Percentiles rank a stretch among this genome's conserved stretches.
These are phyloP conservation scores for Trebouxiophyceae sp. DNA, from an alignment of 163 green algal species.

Conservation along the genomic window DNA sequence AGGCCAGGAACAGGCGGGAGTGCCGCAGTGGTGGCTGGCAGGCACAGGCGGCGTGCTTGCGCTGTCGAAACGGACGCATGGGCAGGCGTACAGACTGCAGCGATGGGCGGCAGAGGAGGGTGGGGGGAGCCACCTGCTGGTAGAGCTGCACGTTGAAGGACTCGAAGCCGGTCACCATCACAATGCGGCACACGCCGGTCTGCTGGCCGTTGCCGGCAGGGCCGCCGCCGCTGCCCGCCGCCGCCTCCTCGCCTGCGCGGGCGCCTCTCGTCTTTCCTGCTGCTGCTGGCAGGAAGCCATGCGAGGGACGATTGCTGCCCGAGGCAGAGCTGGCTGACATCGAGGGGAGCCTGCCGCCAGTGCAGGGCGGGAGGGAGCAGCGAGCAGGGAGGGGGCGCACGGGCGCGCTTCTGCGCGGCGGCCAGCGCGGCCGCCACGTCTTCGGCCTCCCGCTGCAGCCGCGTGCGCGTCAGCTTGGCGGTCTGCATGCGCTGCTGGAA, in stretches of 20 bases:
- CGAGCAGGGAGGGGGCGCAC: background rate
- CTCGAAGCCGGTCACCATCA: conserved; percentile 94
- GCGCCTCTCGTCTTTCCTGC: too few species aligned
- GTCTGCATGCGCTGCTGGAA: conserved; percentile 48
- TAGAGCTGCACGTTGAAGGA: conserved; percentile 94
- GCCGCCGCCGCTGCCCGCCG: too few species aligned
- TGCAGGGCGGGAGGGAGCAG: background rate
- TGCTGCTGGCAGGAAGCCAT: background rate
- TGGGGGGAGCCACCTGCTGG: conserved; percentile 53
- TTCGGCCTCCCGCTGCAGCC: conserved; percentile 38
- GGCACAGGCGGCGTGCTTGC: background rate
- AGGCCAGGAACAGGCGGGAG: background rate
- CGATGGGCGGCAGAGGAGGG: background rate
- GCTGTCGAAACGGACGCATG: background rate
- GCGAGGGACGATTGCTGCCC: background rate
- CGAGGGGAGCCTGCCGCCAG: background rate
- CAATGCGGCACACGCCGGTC: conserved; percentile 75
- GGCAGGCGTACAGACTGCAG: background rate
- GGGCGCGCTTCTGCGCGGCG: background rate
- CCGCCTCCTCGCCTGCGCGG: too few species aligned
- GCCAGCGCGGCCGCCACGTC: conserved; percentile 30
- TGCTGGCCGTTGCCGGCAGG: too few species aligned
- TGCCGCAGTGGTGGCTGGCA: background rate
- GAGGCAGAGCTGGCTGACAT: background rate
- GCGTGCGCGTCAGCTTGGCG: conserved; percentile 51